These are phyloP conservation scores for Crithidia acanthocephali DNA, from an alignment of 208 protist genomes.

Conservation along the genomic window DNA sequence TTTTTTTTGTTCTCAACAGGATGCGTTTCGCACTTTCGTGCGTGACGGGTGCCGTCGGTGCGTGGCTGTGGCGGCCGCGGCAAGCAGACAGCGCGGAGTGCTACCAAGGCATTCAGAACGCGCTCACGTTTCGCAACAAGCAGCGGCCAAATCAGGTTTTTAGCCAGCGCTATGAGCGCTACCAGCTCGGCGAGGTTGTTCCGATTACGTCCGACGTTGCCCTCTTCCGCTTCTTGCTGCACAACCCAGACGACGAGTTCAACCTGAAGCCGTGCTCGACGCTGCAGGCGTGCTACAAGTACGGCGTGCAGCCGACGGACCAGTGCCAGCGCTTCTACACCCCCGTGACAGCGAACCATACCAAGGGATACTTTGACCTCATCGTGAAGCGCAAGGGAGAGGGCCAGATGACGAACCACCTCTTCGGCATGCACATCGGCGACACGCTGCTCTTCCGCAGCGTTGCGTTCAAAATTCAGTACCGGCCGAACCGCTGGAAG, in stretches of 20 bases:
- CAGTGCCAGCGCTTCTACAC: conserved; percentile 93
- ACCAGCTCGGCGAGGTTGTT: conserved; percentile 83
- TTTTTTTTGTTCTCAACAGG: too few relatives aligned
- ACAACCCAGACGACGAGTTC: conserved; percentile 75
- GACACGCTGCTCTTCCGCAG: conserved; percentile 86
- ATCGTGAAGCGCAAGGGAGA: conserved; percentile 86
- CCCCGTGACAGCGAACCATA: conserved; percentile 85
- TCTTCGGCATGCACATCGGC: conserved; percentile 90
- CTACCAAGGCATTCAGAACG: conserved; percentile 79
- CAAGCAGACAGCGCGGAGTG: conserved; percentile 38
- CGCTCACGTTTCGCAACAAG: conserved; percentile 73
- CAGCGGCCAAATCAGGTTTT: conserved; percentile 58
- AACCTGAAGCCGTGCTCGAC: conserved; percentile 88
- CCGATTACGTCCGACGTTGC: conserved; percentile 88
- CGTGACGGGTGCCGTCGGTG: conserved; percentile 30
- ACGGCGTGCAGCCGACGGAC: conserved; percentile 81
- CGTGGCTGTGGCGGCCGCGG: conserved; percentile 31
- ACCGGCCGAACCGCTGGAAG: conserved; percentile 82
- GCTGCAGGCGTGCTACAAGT: conserved; percentile 91
- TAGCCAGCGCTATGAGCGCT: conserved; percentile 83
- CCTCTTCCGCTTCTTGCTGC: conserved; percentile 89
- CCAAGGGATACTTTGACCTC: conserved; percentile 89
- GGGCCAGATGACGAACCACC: conserved; percentile 84
- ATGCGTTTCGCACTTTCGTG: conserved; percentile 63
- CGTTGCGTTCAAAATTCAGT: conserved; percentile 88